These are phyloP conservation scores for Patellaria atrata DNA, from an alignment of 495 filamentous ascomycete species.

Conservation along the genomic window DNA sequence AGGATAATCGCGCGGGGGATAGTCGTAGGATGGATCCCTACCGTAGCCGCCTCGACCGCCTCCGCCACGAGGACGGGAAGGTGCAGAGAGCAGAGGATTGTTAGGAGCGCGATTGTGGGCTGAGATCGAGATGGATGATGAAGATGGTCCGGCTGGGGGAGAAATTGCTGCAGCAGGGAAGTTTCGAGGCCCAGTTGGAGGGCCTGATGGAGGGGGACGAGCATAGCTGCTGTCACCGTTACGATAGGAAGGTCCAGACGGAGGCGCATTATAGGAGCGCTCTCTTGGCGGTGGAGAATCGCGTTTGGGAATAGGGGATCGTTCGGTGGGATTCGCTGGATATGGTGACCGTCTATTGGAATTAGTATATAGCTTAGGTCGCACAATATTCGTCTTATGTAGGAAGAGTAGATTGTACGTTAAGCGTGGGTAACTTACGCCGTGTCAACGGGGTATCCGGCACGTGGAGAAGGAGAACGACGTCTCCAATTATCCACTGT, in stretches of 20 bases:
- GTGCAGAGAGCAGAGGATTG: slow-evolving; percentile 40
- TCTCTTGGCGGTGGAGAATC: slow-evolving; percentile 20
- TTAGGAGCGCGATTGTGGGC: slow-evolving; percentile 38
- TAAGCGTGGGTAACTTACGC: too few relatives aligned
- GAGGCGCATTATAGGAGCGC: slow-evolving; percentile 11
- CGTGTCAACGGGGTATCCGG: too few relatives aligned
- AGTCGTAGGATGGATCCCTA: slow-evolving; percentile 13
- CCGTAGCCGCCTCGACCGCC: slow-evolving; percentile 23
- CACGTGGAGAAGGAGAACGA: slow-evolving; percentile 27
- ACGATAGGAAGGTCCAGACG: slow-evolving; percentile 21
- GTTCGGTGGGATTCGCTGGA: slow-evolving; percentile 16
- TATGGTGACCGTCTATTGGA: slow-evolving; percentile 11
- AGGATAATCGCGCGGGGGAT: slow-evolving; percentile 19
- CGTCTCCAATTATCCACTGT: slow-evolving; percentile 23
- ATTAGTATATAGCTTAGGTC: too few relatives aligned
- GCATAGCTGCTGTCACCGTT: slow-evolving; percentile 20
- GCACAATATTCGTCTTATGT: too few relatives aligned
- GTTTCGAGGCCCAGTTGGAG: slow-evolving; percentile 22
- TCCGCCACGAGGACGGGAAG: slow-evolving; percentile 44
- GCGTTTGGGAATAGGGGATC: slow-evolving; percentile 14
- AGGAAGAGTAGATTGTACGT: too few relatives aligned
- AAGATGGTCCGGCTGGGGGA: slow-evolving; percentile 35
- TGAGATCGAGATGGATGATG: slow-evolving; percentile 32
- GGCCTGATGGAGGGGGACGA: slow-evolving; percentile 26
- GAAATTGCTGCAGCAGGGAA: slow-evolving; percentile 26